These are phyloP conservation scores for Letharia lupina DNA, from an alignment of 495 filamentous ascomycete species.

Conservation along the genomic window DNA sequence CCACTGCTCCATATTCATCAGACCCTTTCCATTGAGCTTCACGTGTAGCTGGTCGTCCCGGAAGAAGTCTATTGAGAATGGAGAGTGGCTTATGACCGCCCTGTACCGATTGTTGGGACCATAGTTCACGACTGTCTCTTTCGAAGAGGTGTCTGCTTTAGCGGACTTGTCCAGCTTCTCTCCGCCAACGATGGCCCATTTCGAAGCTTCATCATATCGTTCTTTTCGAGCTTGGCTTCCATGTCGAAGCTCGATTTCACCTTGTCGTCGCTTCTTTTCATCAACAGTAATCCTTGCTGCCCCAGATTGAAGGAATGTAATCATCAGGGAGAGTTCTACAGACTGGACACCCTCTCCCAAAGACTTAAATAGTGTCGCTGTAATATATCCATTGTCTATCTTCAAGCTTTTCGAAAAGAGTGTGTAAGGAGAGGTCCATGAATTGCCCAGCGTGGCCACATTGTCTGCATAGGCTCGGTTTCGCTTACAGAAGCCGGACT, in stretches of 20 bases:
- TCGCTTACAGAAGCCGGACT: slow-evolving; percentile 93
- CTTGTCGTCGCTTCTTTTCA: slow-evolving; percentile 80
- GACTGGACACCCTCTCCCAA: slow-evolving; percentile 52
- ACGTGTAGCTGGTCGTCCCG: slow-evolving; percentile 75
- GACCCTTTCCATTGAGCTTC: slow-evolving; percentile 75
- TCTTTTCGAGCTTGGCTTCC: slow-evolving; percentile 80
- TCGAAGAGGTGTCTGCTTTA: slow-evolving; percentile 56
- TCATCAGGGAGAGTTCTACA: slow-evolving; percentile 69
- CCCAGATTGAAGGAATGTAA: slow-evolving; percentile 84
- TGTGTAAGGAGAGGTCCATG: slow-evolving; percentile 76
- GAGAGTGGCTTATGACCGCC: slow-evolving; percentile 70
- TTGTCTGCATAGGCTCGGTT: slow-evolving; percentile 84
- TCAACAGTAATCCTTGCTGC: slow-evolving; percentile 79
- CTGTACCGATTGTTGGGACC: slow-evolving; percentile 68
- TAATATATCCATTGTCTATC: slow-evolving; percentile 71
- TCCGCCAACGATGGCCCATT: slow-evolving; percentile 80
- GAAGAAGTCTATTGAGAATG: slow-evolving; percentile 79
- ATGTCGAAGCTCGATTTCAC: slow-evolving; percentile 80
- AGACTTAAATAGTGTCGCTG: slow-evolving; percentile 70
- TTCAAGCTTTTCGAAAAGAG: slow-evolving; percentile 61
- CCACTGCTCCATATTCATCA: slow-evolving; percentile 95
- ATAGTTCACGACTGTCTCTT: slow-evolving; percentile 71
- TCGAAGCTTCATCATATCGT: slow-evolving; percentile 81
- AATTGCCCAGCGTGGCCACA: slow-evolving; percentile 50
- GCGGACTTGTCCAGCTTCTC: slow-evolving; percentile 60